Evolutionary conservation across 2,329 filamentous ascomycete genomes (phyloP).

Genomic region (Trichoderma koningii): DNA sequence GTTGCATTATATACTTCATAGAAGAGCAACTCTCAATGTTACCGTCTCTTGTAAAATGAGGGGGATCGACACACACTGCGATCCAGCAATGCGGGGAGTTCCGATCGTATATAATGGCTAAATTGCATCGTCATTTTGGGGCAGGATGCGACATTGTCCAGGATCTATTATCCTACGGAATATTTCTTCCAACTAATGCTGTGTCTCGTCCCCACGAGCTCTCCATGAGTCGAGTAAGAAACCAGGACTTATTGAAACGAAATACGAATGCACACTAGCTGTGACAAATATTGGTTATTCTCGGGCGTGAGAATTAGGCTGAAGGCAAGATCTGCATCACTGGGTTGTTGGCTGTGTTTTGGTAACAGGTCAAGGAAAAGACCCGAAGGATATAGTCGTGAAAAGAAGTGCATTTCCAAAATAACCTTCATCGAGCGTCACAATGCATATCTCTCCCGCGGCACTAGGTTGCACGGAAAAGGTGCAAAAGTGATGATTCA

Average conservation of each 20-base stretch:
- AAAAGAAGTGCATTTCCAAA: background rate
- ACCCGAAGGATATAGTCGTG: background rate
- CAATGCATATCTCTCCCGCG: background rate
- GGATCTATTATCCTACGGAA: slow-evolving; percentile 22
- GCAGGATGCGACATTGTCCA: slow-evolving; percentile 3
- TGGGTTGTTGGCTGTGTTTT: background rate
- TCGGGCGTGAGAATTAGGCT: background rate
- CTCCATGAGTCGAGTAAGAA: background rate
- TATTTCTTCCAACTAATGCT: slow-evolving; percentile 7
- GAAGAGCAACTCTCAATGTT: background rate
- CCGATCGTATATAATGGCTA: slow-evolving; percentile 19
- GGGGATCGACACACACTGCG: slow-evolving; percentile 5
- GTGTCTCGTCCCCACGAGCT: background rate
- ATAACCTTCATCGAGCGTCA: background rate
- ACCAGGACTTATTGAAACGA: background rate
- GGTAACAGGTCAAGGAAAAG: background rate
- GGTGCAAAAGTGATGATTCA: too few species aligned
- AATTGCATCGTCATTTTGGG: background rate
- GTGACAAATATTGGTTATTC: background rate
- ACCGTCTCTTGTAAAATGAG: background rate
- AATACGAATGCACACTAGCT: background rate
- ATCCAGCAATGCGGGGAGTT: slow-evolving; percentile 10
- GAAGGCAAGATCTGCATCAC: background rate
- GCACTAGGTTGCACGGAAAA: too few species aligned
- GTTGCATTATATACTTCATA: background rate